Evolutionary conservation across 176 grass and related monocot species (phyloP), one percentile per base, ranked within the genome.

Genomic region (Pontederia paniculata): DNA sequence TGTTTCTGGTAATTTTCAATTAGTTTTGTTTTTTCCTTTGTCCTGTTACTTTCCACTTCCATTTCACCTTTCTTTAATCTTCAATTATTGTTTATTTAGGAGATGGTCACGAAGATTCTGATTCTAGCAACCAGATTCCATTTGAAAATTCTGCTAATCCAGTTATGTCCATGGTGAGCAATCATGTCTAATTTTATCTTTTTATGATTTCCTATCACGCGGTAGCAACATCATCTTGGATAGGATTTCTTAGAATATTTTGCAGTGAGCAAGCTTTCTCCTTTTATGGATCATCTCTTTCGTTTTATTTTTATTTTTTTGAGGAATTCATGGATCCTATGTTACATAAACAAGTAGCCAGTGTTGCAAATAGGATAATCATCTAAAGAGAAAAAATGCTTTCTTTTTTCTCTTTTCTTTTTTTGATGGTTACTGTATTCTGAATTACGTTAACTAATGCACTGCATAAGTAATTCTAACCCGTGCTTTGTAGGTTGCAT

Each of bases 61-160:
- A 21, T 64, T 70, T 70, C 20, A 45, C n/a, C n/a, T n/a, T n/a
- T n/a, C n/a, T n/a, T n/a, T n/a, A 44, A 55, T 58, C 22, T 31
- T 62, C 20, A 65, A 42, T 44, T 54, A 57, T 13, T 73, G 18
- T 11, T 64, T 60, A 21, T 68, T 71, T 76, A 85, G 73, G 76
- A 63, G 23, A 31, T 68, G 31, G 42, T 18, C 57, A 67, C 72
- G 73, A 76, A 72, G 78, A 58, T 69, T 62, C 59, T 70, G 70
- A 63, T 73, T 60, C 54, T 54, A 86, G 55, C 13, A 81, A 62
- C 41, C 54, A 84, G 50, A 77, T 97, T 78, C 91, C 91, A 1
- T 97, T 97, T 84, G 76, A 73, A 66, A 80, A 86, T 79, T 85
- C 86, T 76, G 76, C 86, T 66, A 97, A 97, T 78, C 91, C 86